Base-by-base conservation (phyloP, 345 rosid genomes). In the Aquilaria sinensis region DNA sequence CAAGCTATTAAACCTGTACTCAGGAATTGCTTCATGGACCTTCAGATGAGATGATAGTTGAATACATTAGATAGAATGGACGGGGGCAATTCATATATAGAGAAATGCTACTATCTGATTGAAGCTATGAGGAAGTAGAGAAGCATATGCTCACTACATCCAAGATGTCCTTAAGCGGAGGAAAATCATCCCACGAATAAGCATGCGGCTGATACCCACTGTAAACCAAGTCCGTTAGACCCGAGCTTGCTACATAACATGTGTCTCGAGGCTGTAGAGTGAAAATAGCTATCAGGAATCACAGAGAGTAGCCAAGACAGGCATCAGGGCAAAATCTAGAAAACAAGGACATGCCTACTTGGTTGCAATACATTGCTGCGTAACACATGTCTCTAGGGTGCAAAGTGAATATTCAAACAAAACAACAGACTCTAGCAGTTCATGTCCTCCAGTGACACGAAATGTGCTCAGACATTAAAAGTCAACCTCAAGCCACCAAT, bases 1-100 rank as follows among this genome's bases (percentile, higher is more conserved):
- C 73, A 92, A 80, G 80, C 98, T 89, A 73, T 92, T 92, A 75
- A 89, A 89, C 63, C 58, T 81, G 79, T 90, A 81, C 10, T 89
- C 96, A 13, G 96, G 98, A 58, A 89, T 80, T 16, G 71, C 85
- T 72, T 71, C 67, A 63, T 76, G 83, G 48, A 89, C 91, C 98
- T 92, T 61, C 62, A 75, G 57, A 52, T 60, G 62, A 69, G 57
- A 52, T 60, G 64, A 71, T 46, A 76, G 29, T 30, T 32, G 57
- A 54, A 66, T 23, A 51, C 51, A 64, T 56, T 32, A 57, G 43
- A 53, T 5, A 10, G 43, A 46, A 54, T 41, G 57, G 32, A 47
- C 34, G 43, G 32, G 54, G 23, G 60, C 31, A 16, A 55, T 6
- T 46, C 45, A 23, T 23, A 23, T 23, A 23, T 23, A 23, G 23